phyloP scores from a whole-genome alignment of 495 filamentous ascomycete genomes.

The Talaromyces adpressus region DNA sequence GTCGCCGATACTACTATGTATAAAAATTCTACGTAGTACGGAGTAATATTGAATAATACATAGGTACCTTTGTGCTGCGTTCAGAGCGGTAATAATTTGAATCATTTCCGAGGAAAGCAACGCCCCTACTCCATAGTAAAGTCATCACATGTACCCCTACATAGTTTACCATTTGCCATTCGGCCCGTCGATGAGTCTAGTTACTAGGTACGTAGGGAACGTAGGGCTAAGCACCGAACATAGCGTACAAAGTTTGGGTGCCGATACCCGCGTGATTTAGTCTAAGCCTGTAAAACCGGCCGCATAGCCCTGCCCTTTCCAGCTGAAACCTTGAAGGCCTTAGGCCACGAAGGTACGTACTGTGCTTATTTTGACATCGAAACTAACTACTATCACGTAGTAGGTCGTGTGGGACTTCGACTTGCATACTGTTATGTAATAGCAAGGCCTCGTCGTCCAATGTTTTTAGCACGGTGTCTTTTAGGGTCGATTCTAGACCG shows the following conservation, averaged over 20 bases:
- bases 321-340: neutral
- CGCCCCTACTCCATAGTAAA: too few species aligned
- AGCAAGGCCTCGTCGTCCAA: neutral
- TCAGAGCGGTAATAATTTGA: neutral
- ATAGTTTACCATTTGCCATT: neutral
- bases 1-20: neutral
- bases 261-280: neutral
- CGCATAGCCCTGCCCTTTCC: neutral
- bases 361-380: neutral
- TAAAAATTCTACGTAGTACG: neutral
- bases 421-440: conserved; percentile 1
- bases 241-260: neutral
- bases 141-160: neutral
- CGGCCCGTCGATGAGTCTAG: neutral
- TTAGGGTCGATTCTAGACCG: neutral
- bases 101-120: neutral
- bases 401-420: neutral
- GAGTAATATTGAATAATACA: neutral
- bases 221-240: neutral
- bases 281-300: neutral
- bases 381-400: too few species aligned
- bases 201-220: neutral
- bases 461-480: neutral
- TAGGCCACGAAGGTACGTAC: neutral
- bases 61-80: too few species aligned